Base-by-base conservation (phyloP, 441 rosid genomes). In the Corymbia citriodora region DNA sequence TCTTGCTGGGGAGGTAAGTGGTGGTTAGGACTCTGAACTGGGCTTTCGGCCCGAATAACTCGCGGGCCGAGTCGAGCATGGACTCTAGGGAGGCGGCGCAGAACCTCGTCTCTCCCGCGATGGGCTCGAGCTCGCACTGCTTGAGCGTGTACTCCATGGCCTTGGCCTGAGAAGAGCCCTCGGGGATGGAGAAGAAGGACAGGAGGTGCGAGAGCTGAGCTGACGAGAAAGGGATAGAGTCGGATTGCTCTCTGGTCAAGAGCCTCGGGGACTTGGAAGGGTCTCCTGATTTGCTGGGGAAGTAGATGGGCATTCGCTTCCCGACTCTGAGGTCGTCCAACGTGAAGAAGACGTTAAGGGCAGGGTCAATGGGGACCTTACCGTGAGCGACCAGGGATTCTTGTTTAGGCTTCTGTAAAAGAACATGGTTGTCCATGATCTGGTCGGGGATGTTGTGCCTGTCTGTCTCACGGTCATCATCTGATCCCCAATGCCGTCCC, bases 21-120 rank as follows among this genome's bases (percentile, higher is more conserved):
- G 98, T 94, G 16, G 96, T 93, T 87, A 96, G 74, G 55, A 92
- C 95, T 86, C 90, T 91, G 89, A 96, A 81, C 3, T 87, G 55
- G 50, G 93, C 65, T 33, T 91, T 89, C 81, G 48, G 88, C 53
- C 97, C 98, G 29, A 97, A 90, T 48, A 90, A 65, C 19, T 91
- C 59, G 31, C 91, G 93, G n/a, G 93, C 93, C 79, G 90, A 94
- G 91, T 97, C 98, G 52, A 97, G 93, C 97, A 97, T 93, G 86
- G 97, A 95, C 92, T 97, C 99, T 48, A 96, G 74, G 55, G 98
- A 96, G 59, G 97, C 95, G 8, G 93, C 95, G 89, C 99, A 97
- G 61, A 92, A 88, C 89, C 93, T 95, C 52, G 61, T 88, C 93
- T 97, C 98, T 83, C 96, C 97, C 91, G 91, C 89, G 36, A 93